phyloP scores from a whole-genome alignment of 129 eudicot species.

The sunflower (Helianthus annuus) region DNA sequence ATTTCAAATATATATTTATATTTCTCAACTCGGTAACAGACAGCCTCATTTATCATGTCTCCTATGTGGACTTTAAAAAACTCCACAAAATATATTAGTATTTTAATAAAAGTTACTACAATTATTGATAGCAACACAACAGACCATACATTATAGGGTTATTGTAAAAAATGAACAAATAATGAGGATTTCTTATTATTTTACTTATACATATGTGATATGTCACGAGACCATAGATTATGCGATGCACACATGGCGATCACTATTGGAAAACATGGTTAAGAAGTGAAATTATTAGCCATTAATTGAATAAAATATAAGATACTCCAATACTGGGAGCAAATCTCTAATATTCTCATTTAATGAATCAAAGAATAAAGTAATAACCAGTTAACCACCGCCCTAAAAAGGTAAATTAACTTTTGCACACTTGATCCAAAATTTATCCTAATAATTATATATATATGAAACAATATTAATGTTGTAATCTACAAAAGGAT shows the following conservation, averaged over 20 bases:
- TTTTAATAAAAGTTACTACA: slow-evolving; percentile 27
- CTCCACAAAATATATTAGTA: background rate
- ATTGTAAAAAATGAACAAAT: slow-evolving; percentile 36
- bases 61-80: background rate
- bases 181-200: slow-evolving; percentile 28
- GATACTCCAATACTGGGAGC: slow-evolving; percentile 44
- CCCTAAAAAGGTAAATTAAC: slow-evolving; percentile 17
- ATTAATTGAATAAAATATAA: slow-evolving; percentile 34
- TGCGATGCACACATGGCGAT: slow-evolving; percentile 42
- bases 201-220: slow-evolving; percentile 21
- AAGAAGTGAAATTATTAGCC: slow-evolving; percentile 29
- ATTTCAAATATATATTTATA: too few species aligned
- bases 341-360: slow-evolving; percentile 34
- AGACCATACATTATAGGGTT: slow-evolving; percentile 21
- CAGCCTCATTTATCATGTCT: too few species aligned
- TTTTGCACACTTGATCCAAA: background rate
- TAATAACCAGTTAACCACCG: slow-evolving; percentile 27
- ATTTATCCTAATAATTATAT: background rate
- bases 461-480: background rate
- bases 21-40: too few species aligned
- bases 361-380: slow-evolving; percentile 37
- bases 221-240: slow-evolving; percentile 31
- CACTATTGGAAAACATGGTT: slow-evolving; percentile 24
- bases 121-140: slow-evolving; percentile 37
- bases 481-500: too few species aligned